Percentiles rank a stretch among this genome's conserved stretches.
Conservation (phyloP, 768 basidiomycete species). For the Auricularia auricula-judae region DNA sequence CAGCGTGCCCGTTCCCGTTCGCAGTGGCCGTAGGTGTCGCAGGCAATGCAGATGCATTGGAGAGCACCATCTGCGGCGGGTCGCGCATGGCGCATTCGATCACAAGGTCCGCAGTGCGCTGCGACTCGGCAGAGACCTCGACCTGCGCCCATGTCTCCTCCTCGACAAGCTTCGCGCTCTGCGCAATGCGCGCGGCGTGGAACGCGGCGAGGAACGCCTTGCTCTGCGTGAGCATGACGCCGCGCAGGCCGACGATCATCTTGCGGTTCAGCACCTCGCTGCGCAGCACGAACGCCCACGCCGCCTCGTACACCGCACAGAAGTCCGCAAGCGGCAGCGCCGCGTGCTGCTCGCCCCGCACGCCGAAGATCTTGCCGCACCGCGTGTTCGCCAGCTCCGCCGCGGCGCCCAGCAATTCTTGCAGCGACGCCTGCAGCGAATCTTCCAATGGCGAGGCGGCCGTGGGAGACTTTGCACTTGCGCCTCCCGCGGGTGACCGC, state of each 20-base stretch:
- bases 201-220: conserved; percentile 80
- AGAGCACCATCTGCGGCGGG: conserved; percentile 49
- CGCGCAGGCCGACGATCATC: conserved; percentile 90
- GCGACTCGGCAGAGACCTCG: conserved; percentile 56
- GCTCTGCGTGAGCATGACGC: conserved; percentile 77
- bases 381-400: conserved; percentile 81
- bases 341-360: conserved; percentile 72
- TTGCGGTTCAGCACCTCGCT: conserved; percentile 77
- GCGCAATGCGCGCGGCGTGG: conserved; percentile 69
- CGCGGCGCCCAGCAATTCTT: conserved; percentile 66
- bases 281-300: conserved; percentile 83
- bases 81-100: conserved; percentile 76
- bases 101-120: conserved; percentile 61
- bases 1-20: conserved; percentile 4
- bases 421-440: conserved; percentile 50
- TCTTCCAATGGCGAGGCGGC: conserved; percentile 11
- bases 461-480: background rate
- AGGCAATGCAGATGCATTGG: conserved; percentile 14
- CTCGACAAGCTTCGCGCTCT: conserved; percentile 83
- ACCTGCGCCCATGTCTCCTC: conserved; percentile 89
- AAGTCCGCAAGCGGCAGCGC: conserved; percentile 64
- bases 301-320: conserved; percentile 66
- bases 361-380: conserved; percentile 63
- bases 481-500: background rate
- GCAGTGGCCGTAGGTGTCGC: background rate